Evolutionary conservation across 1,284 basidiomycete species (phyloP).

Genomic region (Ceratobasidium papillatum): DNA sequence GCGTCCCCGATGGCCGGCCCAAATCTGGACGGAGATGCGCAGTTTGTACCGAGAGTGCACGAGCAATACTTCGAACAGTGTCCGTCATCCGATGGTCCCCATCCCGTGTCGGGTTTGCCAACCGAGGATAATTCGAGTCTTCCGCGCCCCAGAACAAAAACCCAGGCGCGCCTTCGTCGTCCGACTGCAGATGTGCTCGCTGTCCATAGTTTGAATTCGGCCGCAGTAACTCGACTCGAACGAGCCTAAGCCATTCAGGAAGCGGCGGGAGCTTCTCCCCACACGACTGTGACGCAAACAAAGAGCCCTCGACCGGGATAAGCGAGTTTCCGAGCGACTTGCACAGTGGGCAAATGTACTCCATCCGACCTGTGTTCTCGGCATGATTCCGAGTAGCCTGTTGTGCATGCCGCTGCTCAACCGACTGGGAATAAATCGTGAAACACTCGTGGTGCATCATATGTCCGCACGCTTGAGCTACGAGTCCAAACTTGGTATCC

Average conservation of each 20-base stretch:
- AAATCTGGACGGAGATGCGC: constrained; percentile 75
- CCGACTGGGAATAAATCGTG: constrained; percentile 86
- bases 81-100: constrained; percentile 80
- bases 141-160: constrained; percentile 86
- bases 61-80: constrained; percentile 74
- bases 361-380: constrained; percentile 89
- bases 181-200: constrained; percentile 65
- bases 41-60: constrained; percentile 75
- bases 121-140: constrained; percentile 70
- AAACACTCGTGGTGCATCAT: constrained; percentile 98
- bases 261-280: constrained; percentile 57
- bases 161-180: constrained; percentile 80
- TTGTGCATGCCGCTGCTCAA: constrained; percentile 86
- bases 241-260: constrained; percentile 81
- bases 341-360: constrained; percentile 98
- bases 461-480: constrained; percentile 92
- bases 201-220: constrained; percentile 60
- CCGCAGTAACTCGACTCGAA: constrained; percentile 81
- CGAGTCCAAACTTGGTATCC: constrained; percentile 80
- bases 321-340: constrained; percentile 96
- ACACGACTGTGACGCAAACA: constrained; percentile 36
- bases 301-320: constrained; percentile 65
- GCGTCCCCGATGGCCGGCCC: constrained; percentile 74
- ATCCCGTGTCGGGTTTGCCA: constrained; percentile 59
- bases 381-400: constrained; percentile 96